phyloP scores from a whole-genome alignment of 192 early-diverging fungal species.

The Diversispora epigaea region DNA sequence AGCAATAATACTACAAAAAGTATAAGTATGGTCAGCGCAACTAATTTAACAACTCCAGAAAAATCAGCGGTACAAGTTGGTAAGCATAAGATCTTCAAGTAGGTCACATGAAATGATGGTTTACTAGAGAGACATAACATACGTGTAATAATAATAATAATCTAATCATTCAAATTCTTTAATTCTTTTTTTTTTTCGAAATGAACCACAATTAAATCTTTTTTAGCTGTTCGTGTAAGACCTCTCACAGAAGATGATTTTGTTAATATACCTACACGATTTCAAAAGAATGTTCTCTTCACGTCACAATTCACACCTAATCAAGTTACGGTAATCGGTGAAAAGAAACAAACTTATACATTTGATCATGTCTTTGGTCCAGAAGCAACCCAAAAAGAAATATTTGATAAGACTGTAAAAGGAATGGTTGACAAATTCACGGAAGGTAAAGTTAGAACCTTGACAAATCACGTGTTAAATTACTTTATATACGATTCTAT shows the following conservation, averaged over 20 bases:
- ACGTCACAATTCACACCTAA: background rate
- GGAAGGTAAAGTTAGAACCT: conserved; percentile 39
- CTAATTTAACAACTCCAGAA: background rate
- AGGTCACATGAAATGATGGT: background rate
- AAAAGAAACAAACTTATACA: conserved; percentile 42
- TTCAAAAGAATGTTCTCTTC: background rate
- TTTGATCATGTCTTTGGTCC: conserved; percentile 72
- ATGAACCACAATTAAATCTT: too few species aligned
- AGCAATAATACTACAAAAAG: background rate
- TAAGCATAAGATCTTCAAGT: background rate
- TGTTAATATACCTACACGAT: background rate
- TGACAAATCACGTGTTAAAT: background rate
- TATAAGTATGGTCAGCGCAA: background rate
- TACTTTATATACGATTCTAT: background rate
- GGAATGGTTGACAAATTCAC: conserved; percentile 48
- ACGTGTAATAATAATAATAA: background rate
- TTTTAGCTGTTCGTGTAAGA: background rate
- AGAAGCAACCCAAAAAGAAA: conserved; percentile 52
- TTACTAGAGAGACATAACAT: background rate
- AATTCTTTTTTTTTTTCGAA: background rate
- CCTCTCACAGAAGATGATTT: conserved; percentile 7
- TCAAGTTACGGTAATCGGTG: background rate
- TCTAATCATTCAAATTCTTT: background rate
- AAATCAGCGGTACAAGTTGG: conserved; percentile 9
- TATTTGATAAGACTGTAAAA: conserved; percentile 53